Evolutionary conservation across 2,329 filamentous ascomycete genomes (phyloP).

Genomic region (Penicillium sp.): DNA sequence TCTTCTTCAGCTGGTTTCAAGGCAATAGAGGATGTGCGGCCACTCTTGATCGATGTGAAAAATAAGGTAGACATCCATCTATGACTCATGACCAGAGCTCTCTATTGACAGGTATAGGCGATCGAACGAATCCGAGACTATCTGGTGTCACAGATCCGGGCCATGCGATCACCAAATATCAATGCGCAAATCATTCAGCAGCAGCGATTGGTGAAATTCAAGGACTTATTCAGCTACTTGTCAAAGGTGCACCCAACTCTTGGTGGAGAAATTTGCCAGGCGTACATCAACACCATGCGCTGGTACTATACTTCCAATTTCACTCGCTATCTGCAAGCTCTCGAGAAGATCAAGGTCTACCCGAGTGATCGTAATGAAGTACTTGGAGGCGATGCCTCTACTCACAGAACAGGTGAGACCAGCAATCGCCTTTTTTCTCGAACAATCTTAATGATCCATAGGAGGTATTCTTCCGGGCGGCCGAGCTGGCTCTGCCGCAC

Average conservation of each 20-base stretch:
- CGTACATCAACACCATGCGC: constrained; percentile 97
- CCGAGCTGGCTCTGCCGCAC: constrained; percentile 46
- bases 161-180: constrained; percentile 88
- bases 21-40: constrained; percentile 79
- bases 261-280: constrained; percentile 84
- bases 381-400: constrained; percentile 74
- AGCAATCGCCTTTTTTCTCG: constrained; percentile 9
- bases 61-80: constrained; percentile 61
- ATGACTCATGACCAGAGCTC: not conserved
- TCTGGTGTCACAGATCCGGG: constrained; percentile 90
- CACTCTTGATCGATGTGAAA: constrained; percentile 79
- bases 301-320: constrained; percentile 98
- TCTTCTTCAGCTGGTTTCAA: constrained; percentile 66
- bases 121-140: constrained; percentile 92
- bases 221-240: constrained; percentile 83
- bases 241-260: constrained; percentile 79
- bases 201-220: constrained; percentile 84
- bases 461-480: constrained; percentile 40
- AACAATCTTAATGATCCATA: constrained; percentile 16
- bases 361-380: constrained; percentile 79
- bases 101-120: constrained; percentile 54
- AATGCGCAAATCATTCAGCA: constrained; percentile 97
- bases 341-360: constrained; percentile 84
- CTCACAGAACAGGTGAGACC: constrained; percentile 57
- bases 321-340: constrained; percentile 76